These are phyloP conservation scores for Keithomyces neogunnii DNA, from an alignment of 2,329 filamentous ascomycete genomes.

Conservation along the genomic window DNA sequence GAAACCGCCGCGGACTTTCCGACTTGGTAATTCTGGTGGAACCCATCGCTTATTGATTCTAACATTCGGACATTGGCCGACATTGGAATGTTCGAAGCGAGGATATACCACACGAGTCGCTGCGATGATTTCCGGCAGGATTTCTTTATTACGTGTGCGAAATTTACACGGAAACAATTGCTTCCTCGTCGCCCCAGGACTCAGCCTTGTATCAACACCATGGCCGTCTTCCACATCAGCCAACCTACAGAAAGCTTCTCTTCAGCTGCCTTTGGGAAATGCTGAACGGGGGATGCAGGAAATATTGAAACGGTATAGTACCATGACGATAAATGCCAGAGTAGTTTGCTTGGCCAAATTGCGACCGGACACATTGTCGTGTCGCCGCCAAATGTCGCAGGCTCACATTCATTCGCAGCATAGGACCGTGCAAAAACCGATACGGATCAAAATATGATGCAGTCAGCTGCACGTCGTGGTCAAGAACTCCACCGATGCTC, in stretches of 20 bases:
- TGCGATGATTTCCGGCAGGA: too few species aligned
- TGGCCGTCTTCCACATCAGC: too few species aligned
- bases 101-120: too few species aligned
- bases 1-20: too few species aligned
- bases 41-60: too few species aligned
- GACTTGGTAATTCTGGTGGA: too few species aligned
- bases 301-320: conserved; percentile 13
- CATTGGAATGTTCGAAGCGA: too few species aligned
- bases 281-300: neutral
- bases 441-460: conserved; percentile 10
- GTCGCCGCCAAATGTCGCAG: conserved; percentile 19
- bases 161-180: too few species aligned
- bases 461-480: conserved; percentile 13
- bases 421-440: conserved; percentile 10
- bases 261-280: neutral
- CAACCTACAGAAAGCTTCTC: neutral
- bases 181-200: too few species aligned
- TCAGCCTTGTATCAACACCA: too few species aligned
- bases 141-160: too few species aligned
- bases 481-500: conserved; percentile 17
- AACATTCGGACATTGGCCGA: too few species aligned
- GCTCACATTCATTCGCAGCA: conserved; percentile 6
- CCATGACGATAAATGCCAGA: conserved; percentile 13
- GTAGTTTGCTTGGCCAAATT: conserved; percentile 11
- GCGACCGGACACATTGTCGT: conserved; percentile 17